Evolutionary conservation across 441 rosid species (phyloP).

Genomic region (Mallotus repandus): DNA sequence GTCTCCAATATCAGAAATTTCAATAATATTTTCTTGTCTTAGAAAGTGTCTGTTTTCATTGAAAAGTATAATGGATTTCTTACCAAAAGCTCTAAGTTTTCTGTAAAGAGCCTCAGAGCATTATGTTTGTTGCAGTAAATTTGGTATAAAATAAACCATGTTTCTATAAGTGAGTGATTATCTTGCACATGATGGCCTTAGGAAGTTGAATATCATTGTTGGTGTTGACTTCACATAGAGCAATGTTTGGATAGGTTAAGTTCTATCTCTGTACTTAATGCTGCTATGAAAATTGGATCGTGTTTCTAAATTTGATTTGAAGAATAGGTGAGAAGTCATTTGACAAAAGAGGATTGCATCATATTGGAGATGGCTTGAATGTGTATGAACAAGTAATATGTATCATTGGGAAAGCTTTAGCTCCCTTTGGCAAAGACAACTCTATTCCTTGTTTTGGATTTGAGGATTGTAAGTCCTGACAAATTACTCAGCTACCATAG

Average conservation of each 20-base stretch:
- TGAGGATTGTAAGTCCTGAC: slow-evolving; percentile 61
- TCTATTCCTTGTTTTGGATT: slow-evolving; percentile 80
- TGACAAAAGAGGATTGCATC: slow-evolving; percentile 57
- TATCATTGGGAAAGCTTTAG: slow-evolving; percentile 25
- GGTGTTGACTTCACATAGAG: slow-evolving; percentile 95
- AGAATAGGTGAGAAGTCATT: slow-evolving; percentile 62
- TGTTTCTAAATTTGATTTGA: slow-evolving; percentile 14
- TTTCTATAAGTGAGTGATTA: slow-evolving; percentile 61
- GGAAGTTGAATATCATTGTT: slow-evolving; percentile 83
- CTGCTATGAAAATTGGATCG: neutral
- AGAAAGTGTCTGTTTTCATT: too few relatives aligned
- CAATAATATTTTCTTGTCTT: too few relatives aligned
- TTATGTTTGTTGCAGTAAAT: neutral
- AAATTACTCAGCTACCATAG: neutral
- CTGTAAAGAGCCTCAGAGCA: too few relatives aligned
- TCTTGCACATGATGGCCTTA: slow-evolving; percentile 74
- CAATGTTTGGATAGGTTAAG: slow-evolving; percentile 85
- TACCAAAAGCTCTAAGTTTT: too few relatives aligned
- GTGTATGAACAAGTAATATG: slow-evolving; percentile 77
- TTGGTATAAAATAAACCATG: neutral
- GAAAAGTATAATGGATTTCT: too few relatives aligned
- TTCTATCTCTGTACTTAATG: slow-evolving; percentile 11
- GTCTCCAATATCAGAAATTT: too few relatives aligned
- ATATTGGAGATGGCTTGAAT: slow-evolving; percentile 21
- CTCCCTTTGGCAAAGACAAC: slow-evolving; percentile 72